These are phyloP conservation scores for Cryptosporidium xiaoi DNA, from an alignment of 169 alveolate genomes.

Conservation along the genomic window DNA sequence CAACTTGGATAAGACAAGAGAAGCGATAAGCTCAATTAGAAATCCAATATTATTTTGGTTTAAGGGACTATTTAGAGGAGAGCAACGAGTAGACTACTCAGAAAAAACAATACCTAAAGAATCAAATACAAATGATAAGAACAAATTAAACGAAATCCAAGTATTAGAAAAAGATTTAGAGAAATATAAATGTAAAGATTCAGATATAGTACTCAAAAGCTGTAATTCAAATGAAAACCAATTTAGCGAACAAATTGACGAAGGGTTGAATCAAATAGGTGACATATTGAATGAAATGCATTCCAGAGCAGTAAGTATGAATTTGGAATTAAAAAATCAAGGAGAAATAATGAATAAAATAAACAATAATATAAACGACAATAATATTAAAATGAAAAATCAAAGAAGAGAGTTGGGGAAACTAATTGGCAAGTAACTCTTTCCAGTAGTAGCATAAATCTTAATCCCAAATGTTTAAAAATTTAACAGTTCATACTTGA, in stretches of 20 bases:
- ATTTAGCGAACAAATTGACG: slow-evolving; percentile 21
- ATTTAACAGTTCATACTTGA: background rate
- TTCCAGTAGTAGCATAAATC: background rate
- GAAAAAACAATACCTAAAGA: background rate
- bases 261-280: slow-evolving; percentile 30
- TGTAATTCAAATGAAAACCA: background rate
- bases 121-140: background rate
- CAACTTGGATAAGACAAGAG: slow-evolving; percentile 43
- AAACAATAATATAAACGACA: slow-evolving; percentile 11
- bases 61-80: slow-evolving; percentile 45
- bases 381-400: slow-evolving; percentile 48
- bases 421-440: slow-evolving; percentile 18
- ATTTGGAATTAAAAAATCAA: slow-evolving; percentile 35
- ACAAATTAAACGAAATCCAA: background rate
- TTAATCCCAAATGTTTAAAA: background rate
- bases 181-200: background rate
- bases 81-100: background rate
- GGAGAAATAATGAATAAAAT: slow-evolving; percentile 26
- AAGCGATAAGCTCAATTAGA: slow-evolving; percentile 42
- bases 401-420: slow-evolving; percentile 45
- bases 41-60: slow-evolving; percentile 64
- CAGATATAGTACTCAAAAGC: background rate
- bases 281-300: slow-evolving; percentile 65
- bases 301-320: slow-evolving; percentile 46
- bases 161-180: background rate